Base-by-base conservation (phyloP, 805 yeast species). In the Myxozyma udenii region DNA sequence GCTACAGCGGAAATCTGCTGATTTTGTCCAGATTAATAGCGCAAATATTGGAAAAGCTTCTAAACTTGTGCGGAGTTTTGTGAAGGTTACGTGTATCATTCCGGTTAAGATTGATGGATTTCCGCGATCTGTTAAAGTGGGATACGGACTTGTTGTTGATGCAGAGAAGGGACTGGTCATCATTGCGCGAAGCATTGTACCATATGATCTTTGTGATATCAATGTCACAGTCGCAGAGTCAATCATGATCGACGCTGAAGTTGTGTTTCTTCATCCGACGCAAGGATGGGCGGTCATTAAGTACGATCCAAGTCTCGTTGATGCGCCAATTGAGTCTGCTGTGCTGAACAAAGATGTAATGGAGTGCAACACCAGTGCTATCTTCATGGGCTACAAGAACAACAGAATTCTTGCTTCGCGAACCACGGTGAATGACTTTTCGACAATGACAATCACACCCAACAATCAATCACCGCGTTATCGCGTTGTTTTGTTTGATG, bases 161-260 rank as follows among this genome's bases (percentile, higher is more conserved):
- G 84, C 95, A 3, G 78, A 74, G 45, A 78, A 78, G 53, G 97
- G 97, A 1, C 83, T 81, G 55, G 87, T 87, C 3, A 70, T 90
- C 46, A 87, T 85, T 1, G 85, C 95, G 2, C 76, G 96, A 54
- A 75, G 81, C 52, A 74, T 78, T 48, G 87, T 89, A 23, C 95
- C 96, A 5, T 95, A 88, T 69, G 95, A 86, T 44, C 68, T 84
- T 60, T 75, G 83, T 60, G 95, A 90, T 66, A 75, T 89, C 22
- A 74, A 79, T 43, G 76, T 90, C 19, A 81, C 90, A 2, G 79
- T 90, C 64, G 95, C 96, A 3, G 96, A 90, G 57, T 84, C 95
- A 0, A 79, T 87, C 21, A 80, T 83, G 58, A 77, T 89, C 12
- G 87, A 95, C 0, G 96, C 84, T 0, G 75, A 80, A 57, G 93